Evolutionary conservation across 306 rosid genomes (phyloP), one percentile per base, ranked within the genome.

Genomic region (Cajanus cajan): DNA sequence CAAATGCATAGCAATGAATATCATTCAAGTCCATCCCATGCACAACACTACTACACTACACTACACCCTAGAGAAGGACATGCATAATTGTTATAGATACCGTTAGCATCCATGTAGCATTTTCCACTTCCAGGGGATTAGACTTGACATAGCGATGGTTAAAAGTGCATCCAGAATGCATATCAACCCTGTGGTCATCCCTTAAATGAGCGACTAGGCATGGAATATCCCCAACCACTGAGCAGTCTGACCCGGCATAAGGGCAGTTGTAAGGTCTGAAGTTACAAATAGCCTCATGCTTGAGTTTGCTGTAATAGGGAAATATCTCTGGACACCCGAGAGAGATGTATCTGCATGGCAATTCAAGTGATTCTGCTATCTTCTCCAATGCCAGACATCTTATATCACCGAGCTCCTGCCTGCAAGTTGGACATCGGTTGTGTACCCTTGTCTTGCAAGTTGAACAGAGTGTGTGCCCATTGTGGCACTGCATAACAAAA

Each of bases 31-130:
- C 31, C 36, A 77, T 67, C 61, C 33, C 19, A 66, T 25, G 45
- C 31, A n/a, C 24, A 25, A 10, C 24, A 75, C 31, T 28, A n/a
- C 24, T n/a, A 10, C 24, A 75, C 31, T 28, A 28, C 31, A 75
- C 51, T 59, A 58, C 37, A 47, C 7, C 58, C 57, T 75, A 45
- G 33, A 28, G 54, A 65, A 66, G 58, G 10, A 11, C 8, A 7
- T 19, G 48, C 22, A 31, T 34, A 61, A 61, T 61, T 61, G 31
- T 61, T 58, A 51, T 40, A 84, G 91, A 87, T 85, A 91, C 96
- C 59, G 96, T 91, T 78, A 91, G 69, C 96, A 91, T 91, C 96
- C 96, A 91, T 2, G 96, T 91, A 67, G 96, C 96, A 82, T 91
- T 91, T 84, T 91, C 96, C 52, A 91, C 96, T 91, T 91, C 96